Evolutionary conservation across 2,329 filamentous ascomycete species (phyloP).

Genomic region (Paracoccidioides brasiliensis): DNA sequence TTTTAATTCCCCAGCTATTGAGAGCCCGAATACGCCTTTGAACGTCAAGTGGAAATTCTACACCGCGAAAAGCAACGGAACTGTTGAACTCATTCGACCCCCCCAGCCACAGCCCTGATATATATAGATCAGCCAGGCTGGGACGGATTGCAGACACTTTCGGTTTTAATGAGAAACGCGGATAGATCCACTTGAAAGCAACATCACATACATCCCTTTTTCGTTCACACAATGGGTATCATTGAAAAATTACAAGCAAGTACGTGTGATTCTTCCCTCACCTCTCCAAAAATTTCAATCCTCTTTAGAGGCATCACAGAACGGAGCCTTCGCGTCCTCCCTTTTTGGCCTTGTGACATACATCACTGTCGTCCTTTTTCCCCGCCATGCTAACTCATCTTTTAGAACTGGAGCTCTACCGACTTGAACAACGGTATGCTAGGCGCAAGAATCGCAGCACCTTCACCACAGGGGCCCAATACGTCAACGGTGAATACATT

Average conservation of each 20-base stretch:
- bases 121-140: background rate
- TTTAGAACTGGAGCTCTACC: constrained; percentile 71
- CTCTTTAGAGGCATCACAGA: background rate
- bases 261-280: constrained; percentile 19
- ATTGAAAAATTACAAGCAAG: constrained; percentile 39
- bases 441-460: constrained; percentile 79
- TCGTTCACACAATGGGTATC: constrained; percentile 30
- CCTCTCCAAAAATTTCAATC: background rate
- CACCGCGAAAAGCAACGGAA: background rate
- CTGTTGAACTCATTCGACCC: background rate
- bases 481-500: constrained; percentile 92
- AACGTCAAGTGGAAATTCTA: background rate
- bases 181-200: background rate
- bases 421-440: constrained; percentile 89
- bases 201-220: background rate
- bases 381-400: constrained; percentile 4
- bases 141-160: background rate
- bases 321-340: background rate
- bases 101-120: background rate
- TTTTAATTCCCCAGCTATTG: background rate
- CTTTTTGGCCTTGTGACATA: background rate
- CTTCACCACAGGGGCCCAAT: constrained; percentile 77
- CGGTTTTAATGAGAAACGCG: background rate
- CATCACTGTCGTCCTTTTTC: constrained; percentile 39
- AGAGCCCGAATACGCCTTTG: background rate